phyloP scores from a whole-genome alignment of 768 basidiomycete species.

The Serpula lacrymans region DNA sequence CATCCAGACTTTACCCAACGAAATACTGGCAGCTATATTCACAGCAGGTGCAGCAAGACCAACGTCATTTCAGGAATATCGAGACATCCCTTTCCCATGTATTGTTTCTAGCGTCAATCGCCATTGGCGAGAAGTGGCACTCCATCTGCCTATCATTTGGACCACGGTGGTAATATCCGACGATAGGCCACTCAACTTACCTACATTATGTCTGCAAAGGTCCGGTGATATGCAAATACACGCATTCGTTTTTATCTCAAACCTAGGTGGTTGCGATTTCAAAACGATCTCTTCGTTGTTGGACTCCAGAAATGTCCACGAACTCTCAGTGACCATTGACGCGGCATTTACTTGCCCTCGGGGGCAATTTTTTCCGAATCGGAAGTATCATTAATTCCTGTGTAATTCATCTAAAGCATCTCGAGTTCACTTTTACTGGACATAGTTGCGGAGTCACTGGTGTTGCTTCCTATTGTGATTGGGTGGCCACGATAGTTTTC shows the following conservation, averaged over 20 bases:
- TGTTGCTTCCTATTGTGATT: no score
- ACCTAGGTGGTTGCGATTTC: no score
- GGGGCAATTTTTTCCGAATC: background rate
- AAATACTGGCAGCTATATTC: background rate
- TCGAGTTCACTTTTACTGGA: no score
- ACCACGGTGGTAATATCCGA: conserved; percentile 2
- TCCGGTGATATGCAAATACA: background rate
- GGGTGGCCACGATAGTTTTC: no score
- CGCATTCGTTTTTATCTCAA: no score
- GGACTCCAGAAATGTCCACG: no score
- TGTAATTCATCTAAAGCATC: background rate
- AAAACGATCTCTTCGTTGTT: no score
- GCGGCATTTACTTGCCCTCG: no score
- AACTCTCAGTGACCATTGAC: no score
- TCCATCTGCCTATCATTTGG: conserved; percentile 35
- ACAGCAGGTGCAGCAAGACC: background rate
- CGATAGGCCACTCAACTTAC: conserved; percentile 9
- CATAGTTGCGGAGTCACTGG: no score
- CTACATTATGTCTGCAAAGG: background rate
- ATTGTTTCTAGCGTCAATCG: conserved; percentile 36
- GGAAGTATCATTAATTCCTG: background rate
- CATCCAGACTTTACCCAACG: background rate
- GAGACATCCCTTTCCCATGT: conserved; percentile 13
- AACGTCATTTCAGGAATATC: background rate
- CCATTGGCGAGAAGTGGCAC: conserved; percentile 36